A percentile compares a stretch with the other conserved stretches of the same genome.
phyloP scores from a whole-genome alignment of 306 rosid genomes.

The Inga laurina region DNA sequence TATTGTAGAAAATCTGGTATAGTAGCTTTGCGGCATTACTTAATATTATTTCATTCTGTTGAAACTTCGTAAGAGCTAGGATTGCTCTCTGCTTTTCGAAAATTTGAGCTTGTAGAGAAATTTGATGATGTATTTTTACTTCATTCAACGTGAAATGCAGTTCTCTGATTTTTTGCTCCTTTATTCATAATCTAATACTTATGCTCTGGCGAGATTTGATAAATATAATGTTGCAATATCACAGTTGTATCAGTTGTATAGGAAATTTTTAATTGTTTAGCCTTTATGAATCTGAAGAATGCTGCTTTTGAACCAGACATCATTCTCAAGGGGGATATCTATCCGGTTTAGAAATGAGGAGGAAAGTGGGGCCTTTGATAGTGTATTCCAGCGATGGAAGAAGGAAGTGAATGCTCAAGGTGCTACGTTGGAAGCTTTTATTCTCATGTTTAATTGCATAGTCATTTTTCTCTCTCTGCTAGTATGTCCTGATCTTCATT shows the following conservation, averaged over 20 bases:
- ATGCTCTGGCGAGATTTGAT: background rate
- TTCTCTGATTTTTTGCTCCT: background rate
- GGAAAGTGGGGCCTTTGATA: slow-evolving; percentile 72
- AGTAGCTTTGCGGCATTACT: background rate
- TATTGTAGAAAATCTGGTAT: background rate
- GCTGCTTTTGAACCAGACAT: slow-evolving; percentile 53
- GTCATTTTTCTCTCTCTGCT: background rate
- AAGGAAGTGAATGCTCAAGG: slow-evolving; percentile 65
- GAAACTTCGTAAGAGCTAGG: background rate
- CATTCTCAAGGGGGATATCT: slow-evolving; percentile 62
- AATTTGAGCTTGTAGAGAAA: background rate
- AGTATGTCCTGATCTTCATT: slow-evolving; percentile 1
- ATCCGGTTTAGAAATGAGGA: slow-evolving; percentile 73
- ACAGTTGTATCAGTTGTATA: background rate
- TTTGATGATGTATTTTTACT: background rate
- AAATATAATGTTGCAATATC: background rate
- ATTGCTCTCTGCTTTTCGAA: background rate
- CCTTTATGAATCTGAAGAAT: slow-evolving; percentile 26
- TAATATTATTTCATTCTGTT: slow-evolving; percentile 12
- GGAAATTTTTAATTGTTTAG: slow-evolving; percentile 23
- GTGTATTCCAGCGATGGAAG: slow-evolving; percentile 74
- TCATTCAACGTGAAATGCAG: background rate
- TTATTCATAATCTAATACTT: background rate
- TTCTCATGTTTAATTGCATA: background rate
- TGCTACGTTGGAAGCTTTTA: slow-evolving; percentile 38